Evolutionary conservation across 2,329 filamentous ascomycete species (phyloP).

Genomic region (Arthrobotrys entomopaga): DNA sequence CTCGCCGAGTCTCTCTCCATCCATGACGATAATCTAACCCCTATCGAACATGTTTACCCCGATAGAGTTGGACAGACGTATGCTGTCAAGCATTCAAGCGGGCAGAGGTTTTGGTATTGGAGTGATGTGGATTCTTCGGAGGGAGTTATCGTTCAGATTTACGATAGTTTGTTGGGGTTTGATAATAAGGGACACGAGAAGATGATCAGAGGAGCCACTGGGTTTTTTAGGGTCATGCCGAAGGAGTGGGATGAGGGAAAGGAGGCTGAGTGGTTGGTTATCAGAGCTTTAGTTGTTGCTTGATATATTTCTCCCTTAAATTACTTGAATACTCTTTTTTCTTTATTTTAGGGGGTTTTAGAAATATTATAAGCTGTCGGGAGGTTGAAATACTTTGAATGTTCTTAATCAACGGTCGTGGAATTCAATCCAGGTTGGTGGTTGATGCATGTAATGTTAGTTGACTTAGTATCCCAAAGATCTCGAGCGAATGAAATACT

Average conservation of each 20-base stretch:
- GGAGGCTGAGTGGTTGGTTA: slow-evolving; percentile 41
- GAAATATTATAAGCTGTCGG: no score
- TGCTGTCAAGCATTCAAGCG: slow-evolving; percentile 13
- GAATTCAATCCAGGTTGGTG: no score
- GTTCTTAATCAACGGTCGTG: no score
- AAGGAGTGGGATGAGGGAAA: slow-evolving; percentile 6
- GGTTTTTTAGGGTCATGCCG: slow-evolving; percentile 41
- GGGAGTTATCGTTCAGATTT: slow-evolving; percentile 36
- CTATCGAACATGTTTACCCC: slow-evolving; percentile 38
- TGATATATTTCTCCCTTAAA: neutral
- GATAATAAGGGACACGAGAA: slow-evolving; percentile 27
- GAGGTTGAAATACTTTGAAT: no score
- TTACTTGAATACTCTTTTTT: neutral
- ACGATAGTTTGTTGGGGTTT: slow-evolving; percentile 36
- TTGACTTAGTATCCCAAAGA: no score
- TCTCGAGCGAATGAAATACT: no score
- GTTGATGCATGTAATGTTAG: no score
- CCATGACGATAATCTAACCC: slow-evolving; percentile 13
- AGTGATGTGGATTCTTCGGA: slow-evolving; percentile 38
- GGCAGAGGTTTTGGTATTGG: slow-evolving; percentile 47
- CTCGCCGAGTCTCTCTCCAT: slow-evolving; percentile 34
- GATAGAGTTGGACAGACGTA: slow-evolving; percentile 32
- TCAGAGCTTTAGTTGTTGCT: slow-evolving; percentile 37
- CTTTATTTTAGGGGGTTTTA: no score
- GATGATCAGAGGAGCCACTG: slow-evolving; percentile 27